A percentile compares a stretch with the other conserved stretches of the same genome.
Evolutionary conservation across 805 yeast species (phyloP).

Genomic region (Scheffersomyces ergatensis): DNA sequence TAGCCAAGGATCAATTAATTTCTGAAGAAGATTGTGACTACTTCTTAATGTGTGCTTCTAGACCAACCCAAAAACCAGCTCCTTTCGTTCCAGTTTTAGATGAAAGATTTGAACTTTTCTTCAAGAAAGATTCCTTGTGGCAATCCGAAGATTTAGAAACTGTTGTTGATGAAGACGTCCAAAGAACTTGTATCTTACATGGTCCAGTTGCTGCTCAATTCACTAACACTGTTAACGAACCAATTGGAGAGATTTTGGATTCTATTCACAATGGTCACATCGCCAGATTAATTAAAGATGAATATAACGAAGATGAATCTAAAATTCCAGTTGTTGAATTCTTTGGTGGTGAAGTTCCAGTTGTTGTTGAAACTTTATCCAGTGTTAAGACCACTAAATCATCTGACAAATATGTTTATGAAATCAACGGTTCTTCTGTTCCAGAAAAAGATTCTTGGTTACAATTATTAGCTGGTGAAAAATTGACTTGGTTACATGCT

Average conservation of each 20-base stretch:
- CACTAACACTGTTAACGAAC: constrained; percentile 85
- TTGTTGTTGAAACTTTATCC: constrained; percentile 21
- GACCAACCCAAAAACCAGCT: constrained; percentile 92
- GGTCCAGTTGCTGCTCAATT: constrained; percentile 98
- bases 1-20: constrained; percentile 75
- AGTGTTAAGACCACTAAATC: constrained; percentile 9
- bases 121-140: constrained; percentile 99
- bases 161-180: constrained; percentile 93
- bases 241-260: constrained; percentile 87
- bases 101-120: constrained; percentile 90
- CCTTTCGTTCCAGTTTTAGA: constrained; percentile 96
- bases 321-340: constrained; percentile 86
- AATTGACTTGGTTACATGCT: constrained; percentile 88
- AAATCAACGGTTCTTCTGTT: constrained; percentile 30
- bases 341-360: constrained; percentile 64
- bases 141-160: constrained; percentile 97
- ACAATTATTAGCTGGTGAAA: constrained; percentile 72
- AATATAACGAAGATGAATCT: constrained; percentile 67
- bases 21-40: constrained; percentile 94
- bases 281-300: constrained; percentile 60
- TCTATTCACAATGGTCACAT: constrained; percentile 89
- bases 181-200: constrained; percentile 97
- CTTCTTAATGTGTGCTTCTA: constrained; percentile 79
- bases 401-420: constrained; percentile 30
- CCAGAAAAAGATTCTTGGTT: constrained; percentile 60